A percentile compares a stretch with the other conserved stretches of the same genome.
phyloP scores from a whole-genome alignment of 1,284 basidiomycete species.

The Phellinidium pouzarii region DNA sequence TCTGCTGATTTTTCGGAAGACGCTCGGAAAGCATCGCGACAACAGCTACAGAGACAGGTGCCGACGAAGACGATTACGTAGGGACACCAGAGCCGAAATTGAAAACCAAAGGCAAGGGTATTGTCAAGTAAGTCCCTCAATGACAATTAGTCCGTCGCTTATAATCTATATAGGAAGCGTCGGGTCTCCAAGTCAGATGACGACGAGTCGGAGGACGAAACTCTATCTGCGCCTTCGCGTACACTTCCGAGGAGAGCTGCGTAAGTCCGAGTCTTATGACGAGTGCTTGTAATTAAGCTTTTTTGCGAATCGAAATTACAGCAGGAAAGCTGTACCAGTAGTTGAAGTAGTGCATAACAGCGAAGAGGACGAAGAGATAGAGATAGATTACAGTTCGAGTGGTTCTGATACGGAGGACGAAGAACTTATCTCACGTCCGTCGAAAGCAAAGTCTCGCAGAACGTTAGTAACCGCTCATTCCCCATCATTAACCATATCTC shows the following conservation, averaged over 20 bases:
- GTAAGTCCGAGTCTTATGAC: slow-evolving; percentile 11
- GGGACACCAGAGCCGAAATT: slow-evolving; percentile 23
- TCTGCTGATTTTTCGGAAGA: slow-evolving; percentile 19
- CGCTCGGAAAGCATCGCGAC: slow-evolving; percentile 33
- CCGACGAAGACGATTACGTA: slow-evolving; percentile 26
- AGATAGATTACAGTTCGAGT: slow-evolving; percentile 21
- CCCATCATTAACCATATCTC: neutral
- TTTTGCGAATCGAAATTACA: neutral
- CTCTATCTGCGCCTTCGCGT: slow-evolving; percentile 17
- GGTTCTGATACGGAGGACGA: slow-evolving; percentile 24
- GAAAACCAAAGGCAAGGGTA: slow-evolving; percentile 24
- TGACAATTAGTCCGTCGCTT: neutral
- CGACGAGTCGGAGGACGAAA: slow-evolving; percentile 1
- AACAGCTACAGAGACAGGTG: slow-evolving; percentile 24
- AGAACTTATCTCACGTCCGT: slow-evolving; percentile 27
- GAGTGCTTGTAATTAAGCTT: neutral
- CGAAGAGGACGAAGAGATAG: slow-evolving; percentile 33
- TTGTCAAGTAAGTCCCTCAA: slow-evolving; percentile 27
- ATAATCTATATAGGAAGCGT: slow-evolving; percentile 25
- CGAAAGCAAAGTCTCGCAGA: slow-evolving; percentile 3
- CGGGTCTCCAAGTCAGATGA: slow-evolving; percentile 23
- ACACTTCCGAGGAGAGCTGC: slow-evolving; percentile 20
- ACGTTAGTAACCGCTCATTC: neutral
- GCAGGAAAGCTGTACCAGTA: slow-evolving; percentile 11
- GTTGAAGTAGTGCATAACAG: slow-evolving; percentile 5